A percentile compares a stretch with the other conserved stretches of the same genome.
phyloP scores from a whole-genome alignment of 129 eudicot species.

The Chrysanthemum seticuspe region DNA sequence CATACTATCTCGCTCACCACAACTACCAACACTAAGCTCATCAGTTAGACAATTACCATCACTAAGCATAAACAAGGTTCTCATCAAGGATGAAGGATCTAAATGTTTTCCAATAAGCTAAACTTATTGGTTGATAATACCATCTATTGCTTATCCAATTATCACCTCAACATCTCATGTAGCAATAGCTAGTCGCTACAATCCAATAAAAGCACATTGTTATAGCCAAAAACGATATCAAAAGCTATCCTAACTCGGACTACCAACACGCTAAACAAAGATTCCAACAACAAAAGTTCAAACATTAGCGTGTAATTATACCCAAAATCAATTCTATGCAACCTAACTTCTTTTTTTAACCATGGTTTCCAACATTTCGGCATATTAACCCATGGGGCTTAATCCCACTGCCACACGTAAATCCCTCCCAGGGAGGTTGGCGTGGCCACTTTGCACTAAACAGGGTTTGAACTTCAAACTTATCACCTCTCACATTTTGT shows the following conservation, averaged over 20 bases:
- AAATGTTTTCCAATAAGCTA: neutral
- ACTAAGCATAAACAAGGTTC: neutral
- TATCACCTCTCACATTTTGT: no score
- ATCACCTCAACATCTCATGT: neutral
- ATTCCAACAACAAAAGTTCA: neutral
- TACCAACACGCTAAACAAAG: neutral
- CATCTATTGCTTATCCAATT: neutral
- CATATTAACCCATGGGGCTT: no score
- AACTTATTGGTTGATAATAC: neutral
- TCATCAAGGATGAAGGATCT: neutral
- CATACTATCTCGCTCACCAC: neutral
- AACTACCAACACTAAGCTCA: neutral
- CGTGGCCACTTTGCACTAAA: no score
- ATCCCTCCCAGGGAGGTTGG: no score
- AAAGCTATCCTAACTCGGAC: neutral
- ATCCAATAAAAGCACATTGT: neutral
- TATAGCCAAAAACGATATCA: neutral
- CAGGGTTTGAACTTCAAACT: no score
- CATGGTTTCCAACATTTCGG: no score
- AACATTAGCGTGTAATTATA: neutral
- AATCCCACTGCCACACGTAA: no score
- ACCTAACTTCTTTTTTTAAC: neutral
- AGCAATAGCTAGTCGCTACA: neutral
- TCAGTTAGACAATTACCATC: neutral
- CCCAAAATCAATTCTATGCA: conserved; percentile 12